Percentiles rank a stretch among this genome's conserved stretches.
Conservation (phyloP, 2,329 filamentous ascomycete species). For the Phialophora macrospora region DNA sequence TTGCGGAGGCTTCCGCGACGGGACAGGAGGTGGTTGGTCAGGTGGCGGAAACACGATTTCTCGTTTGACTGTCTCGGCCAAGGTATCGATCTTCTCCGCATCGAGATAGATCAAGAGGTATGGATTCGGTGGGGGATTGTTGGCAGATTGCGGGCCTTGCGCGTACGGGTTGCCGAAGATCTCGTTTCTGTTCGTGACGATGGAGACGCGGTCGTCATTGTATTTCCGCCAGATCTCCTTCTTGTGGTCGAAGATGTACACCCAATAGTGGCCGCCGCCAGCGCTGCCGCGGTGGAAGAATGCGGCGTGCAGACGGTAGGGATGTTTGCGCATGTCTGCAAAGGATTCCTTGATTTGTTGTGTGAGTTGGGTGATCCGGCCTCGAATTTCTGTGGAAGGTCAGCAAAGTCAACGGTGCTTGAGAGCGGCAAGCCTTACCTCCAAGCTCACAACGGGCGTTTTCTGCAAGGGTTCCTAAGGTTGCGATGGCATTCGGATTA, state of each 20-base stretch:
- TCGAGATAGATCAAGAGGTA: conserved; percentile 73
- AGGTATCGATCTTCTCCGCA: conserved; percentile 64
- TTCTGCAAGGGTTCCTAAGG: conserved; percentile 31
- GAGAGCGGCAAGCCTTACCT: conserved; percentile 13
- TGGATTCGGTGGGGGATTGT: conserved; percentile 62
- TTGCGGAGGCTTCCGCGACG: conserved; percentile 16
- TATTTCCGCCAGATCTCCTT: conserved; percentile 85
- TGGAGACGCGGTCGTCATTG: conserved; percentile 83
- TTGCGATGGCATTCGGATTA: conserved; percentile 28
- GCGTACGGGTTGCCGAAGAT: conserved; percentile 55
- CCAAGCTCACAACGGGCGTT: conserved; percentile 32
- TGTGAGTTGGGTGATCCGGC: conserved; percentile 24
- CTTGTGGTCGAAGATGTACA: conserved; percentile 91
- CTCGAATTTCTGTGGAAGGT: conserved; percentile 22
- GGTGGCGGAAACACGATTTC: conserved; percentile 41
- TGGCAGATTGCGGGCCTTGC: conserved; percentile 10
- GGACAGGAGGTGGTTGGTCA: conserved; percentile 24
- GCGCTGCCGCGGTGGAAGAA: conserved; percentile 80
- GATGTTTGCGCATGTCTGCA: conserved; percentile 64
- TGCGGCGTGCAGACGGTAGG: conserved; percentile 86
- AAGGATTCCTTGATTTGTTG: conserved; percentile 64
- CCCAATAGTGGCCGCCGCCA: conserved; percentile 88
- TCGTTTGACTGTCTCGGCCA: conserved; percentile 63
- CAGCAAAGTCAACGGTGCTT: neutral
- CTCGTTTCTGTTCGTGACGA: conserved; percentile 64